A percentile compares a stretch with the other conserved stretches of the same genome.
Conservation (phyloP, 2,329 filamentous ascomycete species). For the Penicillium capsulatum region DNA sequence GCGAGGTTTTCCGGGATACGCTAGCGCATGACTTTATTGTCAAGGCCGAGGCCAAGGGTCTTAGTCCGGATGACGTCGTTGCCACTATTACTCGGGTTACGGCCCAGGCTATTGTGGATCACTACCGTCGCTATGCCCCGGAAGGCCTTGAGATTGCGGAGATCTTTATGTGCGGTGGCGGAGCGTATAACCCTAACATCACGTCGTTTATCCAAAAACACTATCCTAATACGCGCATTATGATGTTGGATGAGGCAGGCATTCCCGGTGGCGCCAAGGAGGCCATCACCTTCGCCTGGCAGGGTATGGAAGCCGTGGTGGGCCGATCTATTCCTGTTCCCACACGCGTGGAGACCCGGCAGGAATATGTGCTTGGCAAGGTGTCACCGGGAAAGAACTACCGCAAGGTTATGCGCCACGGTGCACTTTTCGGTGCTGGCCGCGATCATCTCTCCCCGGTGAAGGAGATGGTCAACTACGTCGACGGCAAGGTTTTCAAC, state of each 20-base stretch:
- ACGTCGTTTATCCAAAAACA: slow-evolving; percentile 49
- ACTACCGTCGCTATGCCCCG: slow-evolving; percentile 43
- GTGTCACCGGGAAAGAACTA: slow-evolving; percentile 54
- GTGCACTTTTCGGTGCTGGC: slow-evolving; percentile 49
- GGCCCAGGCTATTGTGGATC: slow-evolving; percentile 52
- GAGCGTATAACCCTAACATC: slow-evolving; percentile 57
- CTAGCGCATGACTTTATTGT: slow-evolving; percentile 51
- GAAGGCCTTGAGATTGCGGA: slow-evolving; percentile 48
- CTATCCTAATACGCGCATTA: slow-evolving; percentile 49
- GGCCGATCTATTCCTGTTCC: slow-evolving; percentile 55
- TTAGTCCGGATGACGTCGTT: slow-evolving; percentile 51
- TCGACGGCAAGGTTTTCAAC: slow-evolving; percentile 47
- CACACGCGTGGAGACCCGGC: slow-evolving; percentile 50
- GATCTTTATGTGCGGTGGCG: slow-evolving; percentile 59
- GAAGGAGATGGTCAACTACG: slow-evolving; percentile 50
- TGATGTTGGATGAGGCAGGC: slow-evolving; percentile 56
- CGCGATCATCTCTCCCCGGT: slow-evolving; percentile 46
- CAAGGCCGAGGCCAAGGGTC: slow-evolving; percentile 44
- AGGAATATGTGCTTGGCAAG: slow-evolving; percentile 53
- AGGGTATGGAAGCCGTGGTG: slow-evolving; percentile 57
- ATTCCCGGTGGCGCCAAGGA: slow-evolving; percentile 57
- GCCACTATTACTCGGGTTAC: slow-evolving; percentile 59
- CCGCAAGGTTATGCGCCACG: slow-evolving; percentile 50
- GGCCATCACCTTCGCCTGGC: slow-evolving; percentile 58
- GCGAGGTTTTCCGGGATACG: slow-evolving; percentile 58